Conservation (phyloP, 2,329 filamentous ascomycete species). For the Aspergillus jensenii region DNA sequence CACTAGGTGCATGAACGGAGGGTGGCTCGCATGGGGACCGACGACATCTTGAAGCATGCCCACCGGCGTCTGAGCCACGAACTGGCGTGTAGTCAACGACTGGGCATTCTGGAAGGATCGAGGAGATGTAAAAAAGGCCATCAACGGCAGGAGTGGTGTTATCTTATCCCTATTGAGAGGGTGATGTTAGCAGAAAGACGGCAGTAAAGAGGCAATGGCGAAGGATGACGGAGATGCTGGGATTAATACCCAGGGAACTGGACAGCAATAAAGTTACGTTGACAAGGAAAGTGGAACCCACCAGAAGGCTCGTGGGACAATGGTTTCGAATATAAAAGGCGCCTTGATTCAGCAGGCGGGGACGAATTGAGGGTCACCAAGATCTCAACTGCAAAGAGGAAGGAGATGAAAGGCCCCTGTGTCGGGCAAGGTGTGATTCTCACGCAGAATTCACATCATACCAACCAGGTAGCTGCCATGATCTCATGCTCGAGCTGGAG, state of each 20-base stretch:
- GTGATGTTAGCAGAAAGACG: background rate
- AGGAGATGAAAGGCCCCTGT: background rate
- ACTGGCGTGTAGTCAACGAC: slow-evolving; percentile 23
- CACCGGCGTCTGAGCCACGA: slow-evolving; percentile 25
- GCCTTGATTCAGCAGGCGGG: background rate
- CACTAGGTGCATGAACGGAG: slow-evolving; percentile 60
- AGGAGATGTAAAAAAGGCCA: slow-evolving; percentile 49
- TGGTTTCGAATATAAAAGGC: background rate
- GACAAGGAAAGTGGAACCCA: slow-evolving; percentile 9
- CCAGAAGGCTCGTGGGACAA: background rate
- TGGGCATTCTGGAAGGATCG: slow-evolving; percentile 49
- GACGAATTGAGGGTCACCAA: background rate
- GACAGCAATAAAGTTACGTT: background rate
- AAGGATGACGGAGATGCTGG: background rate
- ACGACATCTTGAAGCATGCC: slow-evolving; percentile 24
- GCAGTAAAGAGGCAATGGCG: background rate
- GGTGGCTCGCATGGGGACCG: slow-evolving; percentile 42
- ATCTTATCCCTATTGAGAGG: background rate
- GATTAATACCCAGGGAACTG: background rate
- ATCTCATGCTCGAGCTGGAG: slow-evolving; percentile 9
- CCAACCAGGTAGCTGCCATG: background rate
- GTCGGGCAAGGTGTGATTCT: background rate
- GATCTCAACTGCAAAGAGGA: background rate
- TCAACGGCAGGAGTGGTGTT: slow-evolving; percentile 18
- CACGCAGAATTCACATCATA: background rate